Evolutionary conservation across 2,329 filamentous ascomycete genomes (phyloP), one percentile per base, ranked within the genome.

Genomic region (Berkeleyomyces rouxiae): DNA sequence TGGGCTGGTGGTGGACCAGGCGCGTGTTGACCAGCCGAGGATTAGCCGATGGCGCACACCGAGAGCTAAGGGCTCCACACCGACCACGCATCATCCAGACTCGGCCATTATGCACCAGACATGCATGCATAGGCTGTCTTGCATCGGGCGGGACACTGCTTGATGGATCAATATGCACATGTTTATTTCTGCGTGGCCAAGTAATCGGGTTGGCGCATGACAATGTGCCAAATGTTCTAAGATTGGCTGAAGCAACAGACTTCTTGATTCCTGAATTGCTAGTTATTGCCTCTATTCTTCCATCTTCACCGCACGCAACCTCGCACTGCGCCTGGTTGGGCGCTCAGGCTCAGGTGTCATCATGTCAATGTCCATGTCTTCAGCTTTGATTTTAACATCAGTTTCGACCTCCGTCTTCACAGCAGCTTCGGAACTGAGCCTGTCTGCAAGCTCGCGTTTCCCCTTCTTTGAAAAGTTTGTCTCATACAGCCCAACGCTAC

Each of bases 1-100:
- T 58, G 33, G 62, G 23, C 23, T 23, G 23, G 23, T 23, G 23
- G 66, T 64, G 67, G 67, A 64, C 65, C 62, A 65, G 51, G 57
- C 61, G 61, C 61, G 61, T 61, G 40, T 13, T 10, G 3, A 44
- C 33, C 33, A 59, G 16, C 57, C 63, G 37, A 46, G 16, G 10
- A 53, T 62, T 55, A 59, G 9, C 60, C 55, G 59, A 36, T 23
- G 23, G 1, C 23, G 23, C 23, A 23, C 23, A 23, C 23, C 23
- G 23, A 23, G 23, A 23, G 23, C 23, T 23, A 2, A 2, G 23
- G 23, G 23, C 23, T 1, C 23, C 23, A 23, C 23, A 23, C 36
- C 7, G n/a, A 42, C n/a, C 39, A 31, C 13, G 23, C 23, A 23
- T n/a, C 44, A 61, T 13, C 16, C n/a, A 51, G 42, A 23, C 16